Base-by-base conservation (phyloP, 2,329 filamentous ascomycete species). In the Aspergillus tamarii region DNA sequence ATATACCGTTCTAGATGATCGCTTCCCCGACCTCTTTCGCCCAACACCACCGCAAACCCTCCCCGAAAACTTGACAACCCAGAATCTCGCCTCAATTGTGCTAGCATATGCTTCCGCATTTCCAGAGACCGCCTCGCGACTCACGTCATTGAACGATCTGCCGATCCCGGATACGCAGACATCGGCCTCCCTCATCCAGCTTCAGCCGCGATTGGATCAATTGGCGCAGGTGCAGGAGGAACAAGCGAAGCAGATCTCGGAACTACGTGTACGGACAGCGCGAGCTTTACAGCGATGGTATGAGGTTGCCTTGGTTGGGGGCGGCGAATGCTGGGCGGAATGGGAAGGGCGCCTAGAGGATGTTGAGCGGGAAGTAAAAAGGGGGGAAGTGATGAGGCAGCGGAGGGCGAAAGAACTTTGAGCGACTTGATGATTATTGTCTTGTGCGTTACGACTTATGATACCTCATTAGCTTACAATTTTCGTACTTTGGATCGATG, bases 201-300 rank as follows among this genome's bases (percentile, higher is more conserved):
- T 83, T 21, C 75, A 78, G 58, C 80, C 81, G n/a, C 74, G 77
- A 14, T 65, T 84, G 10, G 75, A 80, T 60, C 70, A 70, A 39
- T 60, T 81, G 14, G 68, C 74, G 53, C 62, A 68, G 32, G 70
- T 67, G 41, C 81, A 83, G 70, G 72, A 75, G 5, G 70, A 74
- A 23, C 78, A 83, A 66, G 76, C 77, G 19, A 66, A 62, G 14
- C 73, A 78, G 39, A 73, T 83, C 14, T 77, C 77, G 8, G 79
- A 80, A 59, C 63, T 84, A 58, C 72, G 81, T 39, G 71, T 77
- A 11, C 76, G 80, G 14, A 82, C 80, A 59, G 81, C 81, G 30
- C 76, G 76, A 66, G 80, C 86, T 28, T 78, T 93, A 64, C 85
- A 89, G 67, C 78, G 82, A 41, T 96, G 92, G 90, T 93, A 94